Conservation (phyloP, 2,329 filamentous ascomycete species). For the Aspergillus fijiensis region DNA sequence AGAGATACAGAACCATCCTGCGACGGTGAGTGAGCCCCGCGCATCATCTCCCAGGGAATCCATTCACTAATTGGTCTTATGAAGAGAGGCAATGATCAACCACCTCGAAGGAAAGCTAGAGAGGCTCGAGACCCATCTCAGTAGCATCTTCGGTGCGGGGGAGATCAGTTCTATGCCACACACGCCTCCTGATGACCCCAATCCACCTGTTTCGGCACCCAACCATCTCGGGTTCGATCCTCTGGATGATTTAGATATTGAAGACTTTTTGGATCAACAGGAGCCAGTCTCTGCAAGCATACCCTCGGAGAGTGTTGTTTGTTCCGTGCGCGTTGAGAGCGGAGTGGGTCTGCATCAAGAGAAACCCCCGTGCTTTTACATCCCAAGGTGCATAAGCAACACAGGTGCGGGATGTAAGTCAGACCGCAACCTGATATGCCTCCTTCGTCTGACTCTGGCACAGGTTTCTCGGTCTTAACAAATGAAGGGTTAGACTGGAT, state of each 20-base stretch:
- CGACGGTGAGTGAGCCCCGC: neutral
- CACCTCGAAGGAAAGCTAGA: conserved; percentile 19
- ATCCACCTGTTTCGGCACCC: neutral
- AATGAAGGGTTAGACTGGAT: conserved; percentile 18
- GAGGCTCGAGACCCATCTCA: conserved; percentile 16
- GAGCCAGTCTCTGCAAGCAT: neutral
- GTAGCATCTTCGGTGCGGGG: conserved; percentile 11
- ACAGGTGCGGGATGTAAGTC: conserved; percentile 10
- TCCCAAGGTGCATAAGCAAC: conserved; percentile 16
- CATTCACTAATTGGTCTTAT: neutral
- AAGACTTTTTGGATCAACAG: neutral
- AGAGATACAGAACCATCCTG: neutral
- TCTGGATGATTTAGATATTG: neutral
- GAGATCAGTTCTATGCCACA: neutral
- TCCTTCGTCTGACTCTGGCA: neutral
- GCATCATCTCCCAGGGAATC: neutral
- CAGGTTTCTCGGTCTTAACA: conserved; percentile 15
- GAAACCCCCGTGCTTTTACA: conserved; percentile 3
- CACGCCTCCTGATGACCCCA: neutral
- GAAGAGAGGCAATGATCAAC: conserved; percentile 18
- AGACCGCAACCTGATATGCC: neutral
- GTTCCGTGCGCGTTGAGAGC: neutral
- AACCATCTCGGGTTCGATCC: neutral
- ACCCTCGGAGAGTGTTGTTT: neutral
- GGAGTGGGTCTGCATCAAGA: neutral